Evolutionary conservation across 192 early-diverging fungal species (phyloP).

Genomic region (Backusella tuberculispora): DNA sequence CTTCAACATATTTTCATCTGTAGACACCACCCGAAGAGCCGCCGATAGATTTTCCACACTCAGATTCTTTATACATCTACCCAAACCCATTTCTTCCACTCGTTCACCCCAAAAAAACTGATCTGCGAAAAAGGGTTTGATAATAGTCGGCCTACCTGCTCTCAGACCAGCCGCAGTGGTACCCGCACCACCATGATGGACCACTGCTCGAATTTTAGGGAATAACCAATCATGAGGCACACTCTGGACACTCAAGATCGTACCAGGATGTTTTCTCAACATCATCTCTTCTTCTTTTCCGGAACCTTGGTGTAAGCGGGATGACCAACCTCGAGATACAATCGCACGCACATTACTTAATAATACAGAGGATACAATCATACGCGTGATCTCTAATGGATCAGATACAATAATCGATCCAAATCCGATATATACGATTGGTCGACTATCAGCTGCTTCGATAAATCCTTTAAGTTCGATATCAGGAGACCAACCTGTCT

Average conservation of each 20-base stretch:
- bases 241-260: conserved; percentile 58
- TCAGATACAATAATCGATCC: conserved; percentile 78
- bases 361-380: conserved; percentile 66
- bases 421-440: conserved; percentile 76
- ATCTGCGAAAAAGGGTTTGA: conserved; percentile 75
- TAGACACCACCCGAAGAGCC: conserved; percentile 55
- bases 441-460: conserved; percentile 43
- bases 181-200: conserved; percentile 83
- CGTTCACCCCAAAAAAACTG: conserved; percentile 77
- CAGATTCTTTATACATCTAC: conserved; percentile 60
- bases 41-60: conserved; percentile 54
- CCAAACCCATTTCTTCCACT: conserved; percentile 65
- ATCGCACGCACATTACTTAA: conserved; percentile 68
- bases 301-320: conserved; percentile 46
- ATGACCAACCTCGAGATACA: conserved; percentile 76
- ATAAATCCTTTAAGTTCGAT: conserved; percentile 59
- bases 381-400: conserved; percentile 62
- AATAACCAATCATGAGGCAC: conserved; percentile 86
- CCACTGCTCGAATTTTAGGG: conserved; percentile 60
- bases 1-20: conserved; percentile 57
- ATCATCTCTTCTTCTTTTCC: conserved; percentile 19
- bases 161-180: conserved; percentile 76
- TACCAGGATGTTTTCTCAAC: conserved; percentile 47
- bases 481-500: conserved; percentile 61
- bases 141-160: conserved; percentile 69